Evolutionary conservation across 345 rosid genomes (phyloP).

Genomic region (Acer negundo): DNA sequence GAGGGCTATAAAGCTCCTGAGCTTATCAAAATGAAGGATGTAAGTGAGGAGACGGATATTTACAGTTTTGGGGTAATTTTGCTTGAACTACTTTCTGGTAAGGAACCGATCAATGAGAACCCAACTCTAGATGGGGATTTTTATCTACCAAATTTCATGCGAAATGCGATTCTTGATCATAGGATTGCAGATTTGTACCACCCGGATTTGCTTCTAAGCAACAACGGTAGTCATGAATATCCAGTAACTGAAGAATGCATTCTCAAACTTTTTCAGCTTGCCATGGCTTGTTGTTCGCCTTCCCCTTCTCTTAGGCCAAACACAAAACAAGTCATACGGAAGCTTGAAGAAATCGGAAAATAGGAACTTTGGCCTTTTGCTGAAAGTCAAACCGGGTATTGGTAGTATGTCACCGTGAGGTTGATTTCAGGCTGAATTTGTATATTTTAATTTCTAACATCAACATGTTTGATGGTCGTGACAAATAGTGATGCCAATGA

Average conservation of each 20-base stretch:
- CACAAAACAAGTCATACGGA: slow-evolving; percentile 60
- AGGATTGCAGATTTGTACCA: slow-evolving; percentile 64
- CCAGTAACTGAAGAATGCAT: slow-evolving; percentile 59
- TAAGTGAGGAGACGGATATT: slow-evolving; percentile 61
- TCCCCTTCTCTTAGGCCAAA: slow-evolving; percentile 81
- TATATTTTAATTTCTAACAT: slow-evolving; percentile 5
- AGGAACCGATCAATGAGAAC: slow-evolving; percentile 61
- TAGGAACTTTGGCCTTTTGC: slow-evolving; percentile 18
- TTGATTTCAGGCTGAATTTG: slow-evolving; percentile 24
- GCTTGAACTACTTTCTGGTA: slow-evolving; percentile 82
- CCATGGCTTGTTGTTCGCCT: slow-evolving; percentile 88
- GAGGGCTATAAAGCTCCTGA: slow-evolving; percentile 97
- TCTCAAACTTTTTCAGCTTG: slow-evolving; percentile 72
- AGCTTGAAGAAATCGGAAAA: slow-evolving; percentile 69
- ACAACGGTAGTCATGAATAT: slow-evolving; percentile 28
- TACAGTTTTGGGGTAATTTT: slow-evolving; percentile 78
- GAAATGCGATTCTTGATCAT: slow-evolving; percentile 62
- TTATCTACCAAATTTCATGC: slow-evolving; percentile 62
- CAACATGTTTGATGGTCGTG: not conserved
- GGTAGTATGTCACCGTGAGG: slow-evolving; percentile 19
- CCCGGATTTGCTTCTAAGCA: slow-evolving; percentile 56
- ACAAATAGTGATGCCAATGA: slow-evolving; percentile 16
- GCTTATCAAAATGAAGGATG: slow-evolving; percentile 83
- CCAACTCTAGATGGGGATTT: slow-evolving; percentile 66
- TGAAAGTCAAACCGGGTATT: slow-evolving; percentile 11